These are phyloP conservation scores for Dichotomocladium elegans DNA, from an alignment of 371 early-diverging fungal genomes.

Conservation along the genomic window DNA sequence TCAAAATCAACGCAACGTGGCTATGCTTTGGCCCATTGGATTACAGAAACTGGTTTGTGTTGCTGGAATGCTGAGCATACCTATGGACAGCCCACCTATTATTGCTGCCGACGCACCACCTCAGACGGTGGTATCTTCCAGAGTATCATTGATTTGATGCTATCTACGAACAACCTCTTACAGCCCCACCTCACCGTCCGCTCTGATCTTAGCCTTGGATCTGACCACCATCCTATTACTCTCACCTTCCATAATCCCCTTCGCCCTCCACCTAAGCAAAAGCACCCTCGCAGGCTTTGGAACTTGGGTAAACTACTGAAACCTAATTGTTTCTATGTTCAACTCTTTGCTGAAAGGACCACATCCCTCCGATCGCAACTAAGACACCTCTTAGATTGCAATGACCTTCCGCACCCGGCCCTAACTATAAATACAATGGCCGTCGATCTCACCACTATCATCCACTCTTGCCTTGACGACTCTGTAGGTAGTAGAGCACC, in stretches of 20 bases:
- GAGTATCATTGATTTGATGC: slow-evolving; percentile 6
- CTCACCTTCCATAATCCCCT: background rate
- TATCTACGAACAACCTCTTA: background rate
- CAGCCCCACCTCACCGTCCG: background rate
- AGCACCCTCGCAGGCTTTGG: background rate
- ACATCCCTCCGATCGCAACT: background rate
- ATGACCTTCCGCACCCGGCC: background rate
- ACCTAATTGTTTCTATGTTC: background rate
- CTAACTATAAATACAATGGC: background rate
- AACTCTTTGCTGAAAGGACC: background rate
- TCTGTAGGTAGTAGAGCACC: background rate
- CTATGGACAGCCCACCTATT: slow-evolving; percentile 9
- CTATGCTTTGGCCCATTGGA: background rate
- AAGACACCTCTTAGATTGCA: no score
- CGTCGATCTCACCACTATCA: background rate
- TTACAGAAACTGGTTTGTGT: background rate
- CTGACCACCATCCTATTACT: slow-evolving; percentile 4
- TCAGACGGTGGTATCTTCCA: no score
- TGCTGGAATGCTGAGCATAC: background rate
- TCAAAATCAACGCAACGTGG: background rate
- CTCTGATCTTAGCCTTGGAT: slow-evolving; percentile 3
- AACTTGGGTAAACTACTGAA: background rate
- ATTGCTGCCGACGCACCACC: background rate
- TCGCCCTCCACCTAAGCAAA: background rate
- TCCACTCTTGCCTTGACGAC: background rate